Base-by-base conservation (phyloP, 148 eudicot genomes). In the Drosera capensis region DNA sequence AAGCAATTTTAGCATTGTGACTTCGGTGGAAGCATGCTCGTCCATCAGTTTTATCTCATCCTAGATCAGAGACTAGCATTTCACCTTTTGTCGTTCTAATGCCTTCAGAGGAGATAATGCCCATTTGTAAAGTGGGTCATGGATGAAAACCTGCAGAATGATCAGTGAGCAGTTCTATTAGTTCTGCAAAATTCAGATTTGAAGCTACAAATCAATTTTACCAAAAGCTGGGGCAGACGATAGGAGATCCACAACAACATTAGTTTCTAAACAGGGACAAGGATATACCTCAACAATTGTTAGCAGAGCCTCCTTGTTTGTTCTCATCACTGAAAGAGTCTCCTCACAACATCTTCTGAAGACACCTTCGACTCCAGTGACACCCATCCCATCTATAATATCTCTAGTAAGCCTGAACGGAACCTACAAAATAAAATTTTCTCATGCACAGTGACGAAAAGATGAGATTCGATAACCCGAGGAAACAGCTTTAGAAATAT, bases 71-170 rank as follows among this genome's bases (percentile, higher is more conserved):
- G n/a, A n/a, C n/a, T 45, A 23, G 40, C 18, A 48, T 14, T 30
- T 46, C 56, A 88, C 96, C 94, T 88, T 80, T 63, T 90, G 97
- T 54, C 93, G 88, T 59, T 80, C 79, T 68, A 90, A 55, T 57
- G 97, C 97, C 66, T 90, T 90, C 48, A 90, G 56, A 58, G 97
- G 97, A 22, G 97, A 90, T 55, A 90, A 57, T 46, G 97, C 97
- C 97, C 97, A 90, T 68, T 90, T 90, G 57, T 90, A 90, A 16
- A 90, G 67, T 39, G 97, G 97, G 63, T 90, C 97, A 60, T 90
- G 97, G 58, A 90, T 90, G 55, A 84, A 90, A 69, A 90, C 97
- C 97, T 90, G 85, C 70, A 68, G 3, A 28, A 28, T 20, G 64
- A 54, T 23, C 35, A 19, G 14, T 45, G 14, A 29, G 19, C 28